These are phyloP conservation scores for Scedosporium minutisporum DNA, from an alignment of 2,329 filamentous ascomycete species.

Conservation along the genomic window DNA sequence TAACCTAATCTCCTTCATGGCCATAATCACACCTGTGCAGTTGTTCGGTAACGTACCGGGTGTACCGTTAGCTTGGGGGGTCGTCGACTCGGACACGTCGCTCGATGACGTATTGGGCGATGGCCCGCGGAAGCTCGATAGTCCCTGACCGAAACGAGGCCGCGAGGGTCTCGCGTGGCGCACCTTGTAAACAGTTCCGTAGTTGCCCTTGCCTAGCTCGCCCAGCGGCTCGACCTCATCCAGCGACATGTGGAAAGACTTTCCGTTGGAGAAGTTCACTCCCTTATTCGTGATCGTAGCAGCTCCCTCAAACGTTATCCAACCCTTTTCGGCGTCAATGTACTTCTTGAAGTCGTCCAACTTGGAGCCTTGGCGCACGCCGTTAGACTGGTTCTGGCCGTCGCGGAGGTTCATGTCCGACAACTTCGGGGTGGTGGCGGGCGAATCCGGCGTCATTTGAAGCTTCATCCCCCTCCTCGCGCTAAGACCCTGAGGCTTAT, in stretches of 20 bases:
- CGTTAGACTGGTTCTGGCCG: constrained; percentile 18
- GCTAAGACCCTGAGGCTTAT: constrained; percentile 40
- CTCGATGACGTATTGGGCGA: constrained; percentile 12
- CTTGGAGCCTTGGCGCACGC: constrained; percentile 33
- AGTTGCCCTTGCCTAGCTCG: constrained; percentile 95
- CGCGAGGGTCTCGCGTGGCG: constrained; percentile 62
- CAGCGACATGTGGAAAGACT: constrained; percentile 84
- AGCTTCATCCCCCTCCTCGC: constrained; percentile 55
- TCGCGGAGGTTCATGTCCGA: constrained; percentile 9
- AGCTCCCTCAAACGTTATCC: constrained; percentile 85
- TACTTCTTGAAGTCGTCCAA: constrained; percentile 61
- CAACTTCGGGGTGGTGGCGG: neutral
- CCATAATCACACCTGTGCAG: constrained; percentile 77
- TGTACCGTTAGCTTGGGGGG: constrained; percentile 17
- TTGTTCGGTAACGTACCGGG: constrained; percentile 18
- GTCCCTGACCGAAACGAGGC: constrained; percentile 49
- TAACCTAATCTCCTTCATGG: constrained; percentile 96
- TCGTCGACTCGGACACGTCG: constrained; percentile 18
- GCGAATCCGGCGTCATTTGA: constrained; percentile 2
- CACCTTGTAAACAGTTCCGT: constrained; percentile 96
- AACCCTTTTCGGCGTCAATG: constrained; percentile 85
- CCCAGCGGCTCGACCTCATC: constrained; percentile 91
- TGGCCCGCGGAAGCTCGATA: constrained; percentile 39
- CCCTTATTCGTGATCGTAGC: constrained; percentile 81
- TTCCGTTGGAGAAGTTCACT: constrained; percentile 85